These are phyloP conservation scores for Gleditsia sinensis DNA, from an alignment of 306 rosid species.

Conservation along the genomic window DNA sequence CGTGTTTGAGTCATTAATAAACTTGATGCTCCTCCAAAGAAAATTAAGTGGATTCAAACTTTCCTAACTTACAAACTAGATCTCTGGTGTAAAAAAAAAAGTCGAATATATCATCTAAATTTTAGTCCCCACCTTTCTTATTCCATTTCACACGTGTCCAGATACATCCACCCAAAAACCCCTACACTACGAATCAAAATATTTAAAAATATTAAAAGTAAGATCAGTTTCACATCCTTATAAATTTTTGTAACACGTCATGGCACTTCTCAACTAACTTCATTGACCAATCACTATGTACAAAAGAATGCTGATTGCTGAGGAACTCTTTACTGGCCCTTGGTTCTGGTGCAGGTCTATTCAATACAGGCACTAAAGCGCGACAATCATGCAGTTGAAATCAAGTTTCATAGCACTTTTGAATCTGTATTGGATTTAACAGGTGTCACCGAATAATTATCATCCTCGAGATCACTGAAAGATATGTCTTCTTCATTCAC, in stretches of 20 bases:
- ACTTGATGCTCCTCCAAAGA: too few species aligned
- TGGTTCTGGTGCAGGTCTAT: slow-evolving; percentile 35
- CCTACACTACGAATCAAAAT: not conserved
- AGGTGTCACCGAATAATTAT: slow-evolving; percentile 57
- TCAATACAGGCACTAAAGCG: slow-evolving; percentile 14
- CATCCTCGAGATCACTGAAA: slow-evolving; percentile 95
- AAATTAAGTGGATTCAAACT: too few species aligned
- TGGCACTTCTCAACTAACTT: slow-evolving; percentile 32
- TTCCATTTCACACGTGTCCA: slow-evolving; percentile 7
- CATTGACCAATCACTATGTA: slow-evolving; percentile 49
- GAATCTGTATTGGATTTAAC: slow-evolving; percentile 39
- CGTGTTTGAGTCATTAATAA: too few species aligned
- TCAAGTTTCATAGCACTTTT: slow-evolving; percentile 40
- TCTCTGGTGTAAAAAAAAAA: too few species aligned
- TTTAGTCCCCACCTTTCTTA: slow-evolving; percentile 24
- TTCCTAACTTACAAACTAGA: too few species aligned
- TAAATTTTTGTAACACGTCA: slow-evolving; percentile 24
- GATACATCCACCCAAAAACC: slow-evolving; percentile 24
- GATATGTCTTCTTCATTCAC: slow-evolving; percentile 91
- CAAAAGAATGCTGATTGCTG: slow-evolving; percentile 39
- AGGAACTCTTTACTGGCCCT: slow-evolving; percentile 10
- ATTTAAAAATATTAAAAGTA: not conserved
- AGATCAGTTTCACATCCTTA: slow-evolving; percentile 39
- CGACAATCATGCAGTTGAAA: slow-evolving; percentile 22
- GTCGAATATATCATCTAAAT: not conserved